Conservation (phyloP, 73 alveolate species). For the Symbiodinium pilosum region DNA sequence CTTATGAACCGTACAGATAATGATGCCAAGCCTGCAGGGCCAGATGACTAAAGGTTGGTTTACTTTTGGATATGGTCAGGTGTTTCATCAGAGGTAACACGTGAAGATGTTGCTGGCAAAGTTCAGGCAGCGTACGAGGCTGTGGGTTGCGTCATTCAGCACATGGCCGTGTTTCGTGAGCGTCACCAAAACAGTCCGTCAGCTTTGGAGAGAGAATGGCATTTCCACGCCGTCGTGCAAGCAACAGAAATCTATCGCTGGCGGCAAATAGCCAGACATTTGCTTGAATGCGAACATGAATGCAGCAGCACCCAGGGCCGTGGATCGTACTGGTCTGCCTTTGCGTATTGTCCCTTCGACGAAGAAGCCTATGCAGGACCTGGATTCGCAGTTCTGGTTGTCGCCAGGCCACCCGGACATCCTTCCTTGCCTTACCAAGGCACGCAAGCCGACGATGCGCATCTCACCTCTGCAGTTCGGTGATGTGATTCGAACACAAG, state of each 20-base stretch:
- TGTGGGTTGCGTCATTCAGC: neutral
- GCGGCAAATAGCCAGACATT: neutral
- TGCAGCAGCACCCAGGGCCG: neutral
- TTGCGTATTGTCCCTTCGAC: neutral
- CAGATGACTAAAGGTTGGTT: neutral
- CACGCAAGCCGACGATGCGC: neutral
- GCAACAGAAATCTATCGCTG: neutral
- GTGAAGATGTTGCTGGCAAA: neutral
- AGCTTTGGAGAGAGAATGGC: neutral
- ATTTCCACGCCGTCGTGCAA: neutral
- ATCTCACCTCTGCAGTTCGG: slow-evolving; percentile 12
- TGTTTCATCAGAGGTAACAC: neutral
- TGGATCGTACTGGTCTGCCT: neutral
- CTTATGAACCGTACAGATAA: neutral
- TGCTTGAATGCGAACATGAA: neutral
- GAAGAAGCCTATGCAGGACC: neutral
- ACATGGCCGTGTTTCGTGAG: neutral
- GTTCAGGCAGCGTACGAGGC: neutral
- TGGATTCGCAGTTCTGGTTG: neutral
- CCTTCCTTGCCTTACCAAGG: too few relatives aligned
- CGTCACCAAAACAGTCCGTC: neutral
- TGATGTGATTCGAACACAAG: neutral
- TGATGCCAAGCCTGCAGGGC: neutral
- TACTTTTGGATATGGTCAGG: neutral
- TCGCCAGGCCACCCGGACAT: neutral